phyloP scores from a whole-genome alignment of 768 basidiomycete species.

The Podaxis sp. region DNA sequence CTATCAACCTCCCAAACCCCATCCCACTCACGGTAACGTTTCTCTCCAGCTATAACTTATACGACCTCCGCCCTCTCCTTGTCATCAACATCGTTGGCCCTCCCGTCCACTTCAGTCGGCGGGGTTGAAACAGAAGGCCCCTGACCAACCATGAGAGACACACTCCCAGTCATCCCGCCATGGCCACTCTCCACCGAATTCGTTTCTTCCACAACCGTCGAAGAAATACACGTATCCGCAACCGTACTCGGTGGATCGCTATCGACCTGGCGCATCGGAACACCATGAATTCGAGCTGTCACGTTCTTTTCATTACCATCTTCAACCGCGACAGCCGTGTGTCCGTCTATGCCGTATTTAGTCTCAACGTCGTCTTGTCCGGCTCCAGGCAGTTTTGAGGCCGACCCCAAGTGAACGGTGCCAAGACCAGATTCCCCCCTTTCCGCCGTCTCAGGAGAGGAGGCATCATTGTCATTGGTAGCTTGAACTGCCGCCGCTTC shows the following conservation, averaged over 20 bases:
- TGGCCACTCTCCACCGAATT: background rate
- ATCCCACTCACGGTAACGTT: too few species aligned
- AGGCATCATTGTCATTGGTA: background rate
- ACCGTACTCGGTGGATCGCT: background rate
- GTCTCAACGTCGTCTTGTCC: background rate
- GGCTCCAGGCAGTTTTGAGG: too few species aligned
- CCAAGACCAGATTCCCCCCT: background rate
- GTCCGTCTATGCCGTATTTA: background rate
- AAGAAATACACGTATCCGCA: background rate
- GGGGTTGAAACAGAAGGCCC: too few species aligned
- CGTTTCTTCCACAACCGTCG: background rate
- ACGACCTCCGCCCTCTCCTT: too few species aligned
- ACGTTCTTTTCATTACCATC: background rate
- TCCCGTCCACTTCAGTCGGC: too few species aligned
- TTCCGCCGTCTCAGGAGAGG: background rate
- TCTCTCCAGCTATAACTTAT: too few species aligned
- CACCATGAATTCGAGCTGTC: background rate
- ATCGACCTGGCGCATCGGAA: background rate
- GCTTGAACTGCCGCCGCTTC: slow-evolving; percentile 6
- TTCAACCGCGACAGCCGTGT: background rate
- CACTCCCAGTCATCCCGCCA: background rate
- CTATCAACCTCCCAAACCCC: too few species aligned
- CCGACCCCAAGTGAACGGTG: too few species aligned
- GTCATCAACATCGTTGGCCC: too few species aligned
- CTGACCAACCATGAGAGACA: background rate